A percentile compares a stretch with the other conserved stretches of the same genome.
Evolutionary conservation across 2,329 filamentous ascomycete species (phyloP).

Genomic region (Pseudogymnoascus sp.): DNA sequence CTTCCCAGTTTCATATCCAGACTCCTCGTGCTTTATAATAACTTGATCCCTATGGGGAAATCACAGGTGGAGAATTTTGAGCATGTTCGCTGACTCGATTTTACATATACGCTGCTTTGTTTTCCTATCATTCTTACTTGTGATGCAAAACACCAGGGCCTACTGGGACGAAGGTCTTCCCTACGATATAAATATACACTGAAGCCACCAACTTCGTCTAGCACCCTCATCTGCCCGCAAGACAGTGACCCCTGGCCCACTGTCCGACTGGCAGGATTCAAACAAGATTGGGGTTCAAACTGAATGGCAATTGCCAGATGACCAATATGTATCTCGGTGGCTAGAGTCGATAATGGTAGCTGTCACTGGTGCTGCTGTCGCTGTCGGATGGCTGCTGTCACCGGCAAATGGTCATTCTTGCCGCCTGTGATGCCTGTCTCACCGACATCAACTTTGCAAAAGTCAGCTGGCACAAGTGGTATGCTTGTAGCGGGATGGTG

Average conservation of each 20-base stretch:
- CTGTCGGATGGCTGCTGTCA: not conserved
- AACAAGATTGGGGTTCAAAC: not conserved
- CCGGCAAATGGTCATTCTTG: no score
- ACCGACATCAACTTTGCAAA: no score
- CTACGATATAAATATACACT: not conserved
- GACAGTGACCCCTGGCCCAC: no score
- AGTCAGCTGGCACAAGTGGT: no score
- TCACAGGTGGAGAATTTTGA: not conserved
- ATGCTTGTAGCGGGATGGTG: no score
- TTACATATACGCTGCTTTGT: not conserved
- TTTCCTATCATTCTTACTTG: not conserved
- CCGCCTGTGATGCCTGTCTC: no score
- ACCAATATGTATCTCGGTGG: not conserved
- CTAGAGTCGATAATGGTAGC: not conserved
- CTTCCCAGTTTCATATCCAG: not conserved
- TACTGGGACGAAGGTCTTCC: not conserved
- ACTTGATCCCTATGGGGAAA: not conserved
- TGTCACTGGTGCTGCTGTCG: not conserved
- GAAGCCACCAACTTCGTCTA: not conserved
- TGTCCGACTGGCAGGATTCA: not conserved
- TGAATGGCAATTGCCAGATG: not conserved
- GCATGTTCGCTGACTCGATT: not conserved
- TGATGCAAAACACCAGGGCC: not conserved
- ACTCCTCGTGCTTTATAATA: not conserved
- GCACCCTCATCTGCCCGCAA: not conserved